These are phyloP conservation scores for Tetraselmis chui DNA, from an alignment of 139 green algal species.

Conservation along the genomic window DNA sequence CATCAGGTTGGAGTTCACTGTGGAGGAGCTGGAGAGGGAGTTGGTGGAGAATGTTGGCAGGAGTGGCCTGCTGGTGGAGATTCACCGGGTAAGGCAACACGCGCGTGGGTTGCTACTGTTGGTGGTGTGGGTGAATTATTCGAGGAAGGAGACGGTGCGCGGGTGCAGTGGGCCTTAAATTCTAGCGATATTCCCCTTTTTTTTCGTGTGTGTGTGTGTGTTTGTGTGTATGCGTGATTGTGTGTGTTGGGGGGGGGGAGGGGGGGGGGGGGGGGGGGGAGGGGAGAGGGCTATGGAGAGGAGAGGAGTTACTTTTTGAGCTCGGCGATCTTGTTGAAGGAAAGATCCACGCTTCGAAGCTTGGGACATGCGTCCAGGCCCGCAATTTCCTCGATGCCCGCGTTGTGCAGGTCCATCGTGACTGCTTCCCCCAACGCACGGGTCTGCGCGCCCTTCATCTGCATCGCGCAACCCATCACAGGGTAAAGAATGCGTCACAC, in stretches of 20 bases:
- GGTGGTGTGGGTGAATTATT: no score
- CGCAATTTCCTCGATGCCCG: not conserved
- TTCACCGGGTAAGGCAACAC: not conserved
- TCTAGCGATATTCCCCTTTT: no score
- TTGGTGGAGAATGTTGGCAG: not conserved
- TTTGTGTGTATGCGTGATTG: not conserved
- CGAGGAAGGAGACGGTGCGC: no score
- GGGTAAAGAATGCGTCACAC: no score
- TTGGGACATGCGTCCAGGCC: not conserved
- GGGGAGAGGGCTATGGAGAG: not conserved
- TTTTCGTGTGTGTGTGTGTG: no score
- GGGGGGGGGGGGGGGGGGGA: no score
- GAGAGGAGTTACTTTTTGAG: not conserved
- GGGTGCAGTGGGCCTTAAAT: no score
- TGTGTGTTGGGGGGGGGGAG: not conserved
- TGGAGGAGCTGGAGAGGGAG: not conserved
- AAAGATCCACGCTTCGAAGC: not conserved
- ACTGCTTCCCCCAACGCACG: not conserved
- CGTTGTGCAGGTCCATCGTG: not conserved
- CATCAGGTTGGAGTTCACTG: not conserved
- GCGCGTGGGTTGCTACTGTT: no score
- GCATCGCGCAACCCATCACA: no score
- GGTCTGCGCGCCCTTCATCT: not conserved
- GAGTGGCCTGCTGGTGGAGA: not conserved
- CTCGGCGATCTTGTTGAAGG: not conserved